These are phyloP conservation scores for Penicillium paxilli DNA, from an alignment of 495 filamentous ascomycete species.

Conservation along the genomic window DNA sequence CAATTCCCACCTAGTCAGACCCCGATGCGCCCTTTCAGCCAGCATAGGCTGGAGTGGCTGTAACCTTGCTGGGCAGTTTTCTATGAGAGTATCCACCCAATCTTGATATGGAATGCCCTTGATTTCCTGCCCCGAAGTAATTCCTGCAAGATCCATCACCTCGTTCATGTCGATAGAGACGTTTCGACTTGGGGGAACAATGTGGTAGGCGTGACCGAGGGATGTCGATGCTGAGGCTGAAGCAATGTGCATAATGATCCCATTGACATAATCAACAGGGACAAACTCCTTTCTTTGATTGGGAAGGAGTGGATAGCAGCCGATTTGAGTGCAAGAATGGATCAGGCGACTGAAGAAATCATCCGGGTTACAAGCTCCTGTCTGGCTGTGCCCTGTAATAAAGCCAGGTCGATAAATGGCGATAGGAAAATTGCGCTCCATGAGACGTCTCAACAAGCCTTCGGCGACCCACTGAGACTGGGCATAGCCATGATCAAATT, in stretches of 20 bases:
- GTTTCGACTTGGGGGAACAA: constrained; percentile 5
- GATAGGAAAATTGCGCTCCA: constrained; percentile 13
- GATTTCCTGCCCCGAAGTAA: not conserved
- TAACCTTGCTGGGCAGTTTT: constrained; percentile 4
- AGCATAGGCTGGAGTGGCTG: constrained; percentile 18
- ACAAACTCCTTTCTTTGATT: constrained; percentile 23
- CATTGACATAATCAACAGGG: constrained; percentile 16
- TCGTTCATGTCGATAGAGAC: constrained; percentile 13
- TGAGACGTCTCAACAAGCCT: constrained; percentile 13
- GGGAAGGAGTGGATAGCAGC: constrained; percentile 14
- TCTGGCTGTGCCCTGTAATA: constrained; percentile 17
- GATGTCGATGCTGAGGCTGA: not conserved
- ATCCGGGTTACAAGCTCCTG: constrained; percentile 16
- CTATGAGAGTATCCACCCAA: constrained; percentile 7
- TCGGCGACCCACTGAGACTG: constrained; percentile 28
- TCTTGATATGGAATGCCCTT: constrained; percentile 6
- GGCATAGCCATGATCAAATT: constrained; percentile 25
- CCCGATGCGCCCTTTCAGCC: constrained; percentile 13
- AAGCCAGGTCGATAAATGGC: constrained; percentile 26
- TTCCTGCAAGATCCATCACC: constrained; percentile 4
- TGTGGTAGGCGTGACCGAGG: constrained; percentile 17
- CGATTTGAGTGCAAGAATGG: constrained; percentile 6
- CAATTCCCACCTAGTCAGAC: constrained; percentile 20
- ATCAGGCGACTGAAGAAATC: constrained; percentile 24
- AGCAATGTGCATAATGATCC: constrained; percentile 13